These are phyloP conservation scores for Recurvomyces mirabilis DNA, from an alignment of 495 filamentous ascomycete genomes.

Conservation along the genomic window DNA sequence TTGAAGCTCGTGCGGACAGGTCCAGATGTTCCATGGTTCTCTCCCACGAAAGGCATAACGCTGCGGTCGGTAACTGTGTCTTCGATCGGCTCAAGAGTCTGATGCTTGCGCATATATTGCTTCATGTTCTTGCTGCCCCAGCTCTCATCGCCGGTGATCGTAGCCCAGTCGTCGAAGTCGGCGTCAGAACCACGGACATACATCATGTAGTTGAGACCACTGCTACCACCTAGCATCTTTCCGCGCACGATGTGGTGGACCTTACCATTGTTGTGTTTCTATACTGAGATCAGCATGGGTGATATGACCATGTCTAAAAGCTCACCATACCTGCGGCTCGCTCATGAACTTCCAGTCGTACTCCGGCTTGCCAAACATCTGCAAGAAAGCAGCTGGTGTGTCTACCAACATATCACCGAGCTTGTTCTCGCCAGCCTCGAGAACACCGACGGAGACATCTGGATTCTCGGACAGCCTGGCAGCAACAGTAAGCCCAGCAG, in stretches of 20 bases:
- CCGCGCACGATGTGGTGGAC: slow-evolving; percentile 31
- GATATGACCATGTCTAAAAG: too few species aligned
- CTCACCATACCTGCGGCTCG: slow-evolving; percentile 29
- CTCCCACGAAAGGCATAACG: slow-evolving; percentile 20
- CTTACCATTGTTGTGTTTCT: slow-evolving; percentile 18
- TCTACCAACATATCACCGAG: slow-evolving; percentile 34
- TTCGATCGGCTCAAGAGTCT: slow-evolving; percentile 18
- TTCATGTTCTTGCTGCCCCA: slow-evolving; percentile 48
- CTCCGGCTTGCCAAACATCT: slow-evolving; percentile 29
- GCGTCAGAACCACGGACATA: slow-evolving; percentile 33
- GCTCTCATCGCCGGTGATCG: slow-evolving; percentile 30
- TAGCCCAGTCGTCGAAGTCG: slow-evolving; percentile 49
- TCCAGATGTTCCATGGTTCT: slow-evolving; percentile 18
- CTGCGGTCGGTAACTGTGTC: slow-evolving; percentile 1
- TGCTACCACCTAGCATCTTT: slow-evolving; percentile 36
- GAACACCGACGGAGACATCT: slow-evolving; percentile 33
- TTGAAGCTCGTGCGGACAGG: slow-evolving; percentile 24
- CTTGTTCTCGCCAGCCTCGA: slow-evolving; percentile 38
- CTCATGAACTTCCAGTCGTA: slow-evolving; percentile 40
- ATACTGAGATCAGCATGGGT: too few species aligned
- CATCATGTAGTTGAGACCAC: slow-evolving; percentile 34
- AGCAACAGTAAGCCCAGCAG: slow-evolving; percentile 25
- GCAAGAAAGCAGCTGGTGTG: slow-evolving; percentile 34
- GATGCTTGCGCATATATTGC: slow-evolving; percentile 21
- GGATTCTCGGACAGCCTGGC: slow-evolving; percentile 25